phyloP scores from a whole-genome alignment of 73 alveolate species.

The Tetrahymena thermophila region DNA sequence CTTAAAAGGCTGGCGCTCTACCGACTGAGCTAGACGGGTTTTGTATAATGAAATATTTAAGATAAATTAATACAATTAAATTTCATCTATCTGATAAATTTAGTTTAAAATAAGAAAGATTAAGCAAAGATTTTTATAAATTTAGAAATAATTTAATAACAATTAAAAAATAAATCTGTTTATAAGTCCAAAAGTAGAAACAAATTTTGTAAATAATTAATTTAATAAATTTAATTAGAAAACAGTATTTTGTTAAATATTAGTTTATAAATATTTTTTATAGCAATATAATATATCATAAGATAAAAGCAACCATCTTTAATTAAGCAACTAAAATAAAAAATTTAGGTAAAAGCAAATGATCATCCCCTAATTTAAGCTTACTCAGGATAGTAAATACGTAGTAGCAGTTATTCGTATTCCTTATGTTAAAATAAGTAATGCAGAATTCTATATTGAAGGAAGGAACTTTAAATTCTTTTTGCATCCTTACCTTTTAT shows the following conservation, averaged over 20 bases:
- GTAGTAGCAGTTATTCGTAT: neutral
- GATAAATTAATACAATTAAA: neutral
- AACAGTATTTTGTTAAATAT: neutral
- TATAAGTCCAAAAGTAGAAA: neutral
- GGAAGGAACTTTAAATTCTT: neutral
- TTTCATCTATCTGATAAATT: neutral
- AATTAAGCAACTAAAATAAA: neutral
- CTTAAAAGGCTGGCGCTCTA: slow-evolving; percentile 5
- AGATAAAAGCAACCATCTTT: neutral
- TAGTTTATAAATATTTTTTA: neutral
- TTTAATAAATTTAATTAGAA: too few species aligned
- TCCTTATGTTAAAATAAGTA: neutral
- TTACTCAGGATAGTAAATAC: neutral
- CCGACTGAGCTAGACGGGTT: slow-evolving; percentile 7
- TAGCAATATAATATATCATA: neutral
- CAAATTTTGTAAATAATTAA: neutral
- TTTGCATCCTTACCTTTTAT: neutral
- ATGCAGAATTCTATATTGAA: neutral
- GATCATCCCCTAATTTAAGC: neutral
- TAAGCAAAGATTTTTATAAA: neutral
- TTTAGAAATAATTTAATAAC: neutral
- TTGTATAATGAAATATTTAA: neutral
- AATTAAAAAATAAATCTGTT: neutral
- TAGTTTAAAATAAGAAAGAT: neutral
- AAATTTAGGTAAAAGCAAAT: neutral